Evolutionary conservation across 345 rosid genomes (phyloP).

Genomic region (Gossypium australe): DNA sequence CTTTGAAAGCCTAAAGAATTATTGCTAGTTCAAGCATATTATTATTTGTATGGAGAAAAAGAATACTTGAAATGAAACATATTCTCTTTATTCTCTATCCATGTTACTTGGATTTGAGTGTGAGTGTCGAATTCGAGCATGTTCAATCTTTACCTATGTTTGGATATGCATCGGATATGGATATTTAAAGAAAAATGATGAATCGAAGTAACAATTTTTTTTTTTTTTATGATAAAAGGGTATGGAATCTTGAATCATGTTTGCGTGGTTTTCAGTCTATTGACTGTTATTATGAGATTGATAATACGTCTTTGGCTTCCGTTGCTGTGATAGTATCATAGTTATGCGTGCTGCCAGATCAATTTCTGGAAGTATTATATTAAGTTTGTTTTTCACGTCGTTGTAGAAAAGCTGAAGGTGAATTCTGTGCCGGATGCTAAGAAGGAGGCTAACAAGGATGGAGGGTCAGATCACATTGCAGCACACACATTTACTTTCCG

Average conservation of each 20-base stretch:
- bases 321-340: not conserved
- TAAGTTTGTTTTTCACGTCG: constrained; percentile 8
- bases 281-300: not conserved
- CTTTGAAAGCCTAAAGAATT: not conserved
- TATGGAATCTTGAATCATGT: constrained; percentile 1
- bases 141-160: not conserved
- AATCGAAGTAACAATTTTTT: not conserved
- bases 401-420: constrained; percentile 38
- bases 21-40: not conserved
- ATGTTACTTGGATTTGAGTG: not conserved
- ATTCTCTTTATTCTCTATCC: not conserved
- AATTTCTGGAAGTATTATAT: not conserved
- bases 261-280: constrained; percentile 3
- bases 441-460: constrained; percentile 40
- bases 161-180: not conserved
- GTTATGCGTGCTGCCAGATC: not conserved
- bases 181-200: not conserved
- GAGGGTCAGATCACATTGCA: constrained; percentile 48
- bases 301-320: constrained; percentile 6
- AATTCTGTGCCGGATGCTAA: constrained; percentile 27
- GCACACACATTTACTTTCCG: constrained; percentile 65
- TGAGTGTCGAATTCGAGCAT: not conserved
- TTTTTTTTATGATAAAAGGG: not conserved
- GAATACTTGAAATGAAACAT: not conserved
- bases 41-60: not conserved